Percentiles rank a stretch among this genome's conserved stretches.
These are phyloP conservation scores for Kurtzmaniella fragi DNA, from an alignment of 805 yeast species.

Conservation along the genomic window DNA sequence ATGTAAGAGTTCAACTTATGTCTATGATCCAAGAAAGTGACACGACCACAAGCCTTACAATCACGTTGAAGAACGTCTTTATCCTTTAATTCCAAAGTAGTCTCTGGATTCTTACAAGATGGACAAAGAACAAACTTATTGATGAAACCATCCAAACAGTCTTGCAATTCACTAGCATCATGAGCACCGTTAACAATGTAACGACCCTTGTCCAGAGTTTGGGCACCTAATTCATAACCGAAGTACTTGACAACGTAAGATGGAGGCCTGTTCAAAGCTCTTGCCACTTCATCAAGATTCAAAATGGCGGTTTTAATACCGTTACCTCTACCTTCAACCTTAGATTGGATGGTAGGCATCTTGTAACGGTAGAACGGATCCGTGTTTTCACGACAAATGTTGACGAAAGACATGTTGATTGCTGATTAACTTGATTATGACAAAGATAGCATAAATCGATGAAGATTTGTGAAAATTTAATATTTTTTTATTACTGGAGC, in stretches of 20 bases:
- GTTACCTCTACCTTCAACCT: conserved; percentile 98
- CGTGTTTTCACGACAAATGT: conserved; percentile 93
- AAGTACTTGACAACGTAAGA: conserved; percentile 89
- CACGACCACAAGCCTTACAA: conserved; percentile 97
- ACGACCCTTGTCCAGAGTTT: conserved; percentile 79
- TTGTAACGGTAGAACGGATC: conserved; percentile 99
- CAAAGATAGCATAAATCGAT: too few species aligned
- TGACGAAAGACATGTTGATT: conserved; percentile 69
- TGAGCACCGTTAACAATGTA: conserved; percentile 93
- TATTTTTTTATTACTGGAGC: too few species aligned
- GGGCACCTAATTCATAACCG: conserved; percentile 97
- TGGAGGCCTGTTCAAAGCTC: conserved; percentile 91
- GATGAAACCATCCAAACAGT: conserved; percentile 90
- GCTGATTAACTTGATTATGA: too few species aligned
- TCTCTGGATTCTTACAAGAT: conserved; percentile 95
- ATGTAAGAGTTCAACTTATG: conserved; percentile 85
- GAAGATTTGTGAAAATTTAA: too few species aligned
- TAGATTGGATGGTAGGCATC: conserved; percentile 97
- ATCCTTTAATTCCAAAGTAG: conserved; percentile 78
- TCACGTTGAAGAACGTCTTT: conserved; percentile 77
- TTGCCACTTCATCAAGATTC: conserved; percentile 87
- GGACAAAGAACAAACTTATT: conserved; percentile 89
- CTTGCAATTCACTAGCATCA: conserved; percentile 86
- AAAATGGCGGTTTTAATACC: conserved; percentile 96
- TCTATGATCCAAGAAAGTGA: conserved; percentile 77